Conservation (phyloP, 129 eudicot species). For the Ambrosia trifida region DNA sequence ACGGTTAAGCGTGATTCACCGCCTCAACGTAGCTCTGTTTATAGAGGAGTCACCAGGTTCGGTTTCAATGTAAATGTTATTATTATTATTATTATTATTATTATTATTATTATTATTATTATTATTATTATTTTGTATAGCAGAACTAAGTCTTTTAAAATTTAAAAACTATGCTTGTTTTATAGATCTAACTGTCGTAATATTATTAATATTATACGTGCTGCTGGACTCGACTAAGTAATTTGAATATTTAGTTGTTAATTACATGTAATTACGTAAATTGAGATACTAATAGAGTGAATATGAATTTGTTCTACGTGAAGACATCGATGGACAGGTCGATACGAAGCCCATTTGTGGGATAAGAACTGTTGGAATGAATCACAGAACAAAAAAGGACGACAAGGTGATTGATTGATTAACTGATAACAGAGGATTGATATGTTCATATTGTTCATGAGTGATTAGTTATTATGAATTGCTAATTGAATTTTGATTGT, state of each 20-base stretch:
- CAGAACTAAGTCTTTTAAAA: too few species aligned
- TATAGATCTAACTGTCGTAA: too few species aligned
- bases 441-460: not conserved
- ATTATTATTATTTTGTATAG: too few species aligned
- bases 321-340: constrained; percentile 94
- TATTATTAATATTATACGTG: too few species aligned
- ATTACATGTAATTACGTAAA: too few species aligned
- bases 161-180: too few species aligned
- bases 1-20: constrained; percentile 73
- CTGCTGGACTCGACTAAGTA: too few species aligned
- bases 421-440: too few species aligned
- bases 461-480: not conserved
- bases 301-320: constrained; percentile 6
- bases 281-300: too few species aligned
- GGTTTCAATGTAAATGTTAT: not conserved
- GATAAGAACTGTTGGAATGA: constrained; percentile 93
- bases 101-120: too few species aligned
- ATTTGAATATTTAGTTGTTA: not conserved
- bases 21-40: constrained; percentile 76
- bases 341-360: constrained; percentile 96
- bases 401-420: constrained; percentile 59
- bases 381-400: constrained; percentile 78
- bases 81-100: too few species aligned
- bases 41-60: constrained; percentile 82
- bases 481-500: constrained; percentile 15